Base-by-base conservation (phyloP, 169 alveolate species). In the Eimeria acervulina region DNA sequence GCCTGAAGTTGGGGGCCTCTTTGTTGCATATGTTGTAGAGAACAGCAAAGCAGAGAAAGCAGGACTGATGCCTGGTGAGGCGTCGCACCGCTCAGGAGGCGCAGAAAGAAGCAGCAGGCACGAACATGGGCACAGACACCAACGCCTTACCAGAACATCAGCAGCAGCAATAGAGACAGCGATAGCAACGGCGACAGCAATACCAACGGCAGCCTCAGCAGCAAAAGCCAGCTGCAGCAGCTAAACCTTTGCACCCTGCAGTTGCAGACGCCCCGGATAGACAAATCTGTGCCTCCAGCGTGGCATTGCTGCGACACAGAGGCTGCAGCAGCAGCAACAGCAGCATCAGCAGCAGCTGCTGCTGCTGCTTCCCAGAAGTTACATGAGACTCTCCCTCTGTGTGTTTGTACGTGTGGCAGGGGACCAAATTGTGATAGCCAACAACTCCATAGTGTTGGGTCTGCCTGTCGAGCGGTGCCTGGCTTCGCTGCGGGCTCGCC, bases 1-100 rank as follows among this genome's bases (percentile, higher is more conserved):
- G 52, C 44, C 63, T 2, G 61, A 84, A 6, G 78, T 92, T 4
- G 95, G 95, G 28, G 95, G 95, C 55, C 33, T 68, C 55, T 78
- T 21, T 84, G 84, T 92, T 6, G 95, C 95, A 42, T 92, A 92
- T 44, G 95, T 92, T 23, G 95, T 68, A 13, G 95, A 92, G 63
- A 89, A 61, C 81, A 92, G 95, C 91, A 92, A 76, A 21, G 95
- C 95, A 1, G 92, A 92, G 17, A 55, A 78, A 38, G 92, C 91
- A 10, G 95, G 95, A 12, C 44, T 92, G 7, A 21, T 47, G 44
- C 85, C 63, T n/a, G 95, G 95, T 92, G 51, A 36, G 51, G 61
- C 33, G 87, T 33, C 21, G 52, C 87, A 38, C 68, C 68, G 15
- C 59, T 17, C 59, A 51, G 59, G 59, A 17, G 59, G 59, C 7